A percentile compares a stretch with the other conserved stretches of the same genome.
These are phyloP conservation scores for Zygosaccharomyces sapae DNA, from an alignment of 1,139 yeast genomes.

Conservation along the genomic window DNA sequence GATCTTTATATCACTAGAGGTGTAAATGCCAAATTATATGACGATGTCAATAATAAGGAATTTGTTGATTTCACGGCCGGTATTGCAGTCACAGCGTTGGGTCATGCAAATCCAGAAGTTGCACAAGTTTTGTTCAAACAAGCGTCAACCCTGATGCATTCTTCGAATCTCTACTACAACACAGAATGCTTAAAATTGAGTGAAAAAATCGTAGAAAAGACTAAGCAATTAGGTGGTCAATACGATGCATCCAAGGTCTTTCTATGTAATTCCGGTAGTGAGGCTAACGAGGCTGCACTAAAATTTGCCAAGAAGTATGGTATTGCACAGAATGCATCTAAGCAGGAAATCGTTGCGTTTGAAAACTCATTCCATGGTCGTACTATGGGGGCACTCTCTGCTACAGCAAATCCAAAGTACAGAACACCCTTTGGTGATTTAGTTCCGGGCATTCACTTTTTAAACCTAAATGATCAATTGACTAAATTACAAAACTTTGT, in stretches of 20 bases:
- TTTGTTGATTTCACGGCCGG: slow-evolving; percentile 93
- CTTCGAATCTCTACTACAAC: slow-evolving; percentile 82
- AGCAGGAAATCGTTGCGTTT: slow-evolving; percentile 78
- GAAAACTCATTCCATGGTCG: slow-evolving; percentile 91
- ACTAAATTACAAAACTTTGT: slow-evolving; percentile 34
- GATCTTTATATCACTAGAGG: slow-evolving; percentile 36
- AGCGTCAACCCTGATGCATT: slow-evolving; percentile 67
- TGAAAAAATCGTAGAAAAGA: slow-evolving; percentile 62
- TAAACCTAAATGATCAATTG: slow-evolving; percentile 31
- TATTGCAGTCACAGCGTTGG: slow-evolving; percentile 92
- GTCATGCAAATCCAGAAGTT: slow-evolving; percentile 75
- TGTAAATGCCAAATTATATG: slow-evolving; percentile 29
- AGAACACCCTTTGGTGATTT: slow-evolving; percentile 87
- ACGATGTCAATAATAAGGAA: slow-evolving; percentile 68
- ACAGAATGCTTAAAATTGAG: slow-evolving; percentile 79
- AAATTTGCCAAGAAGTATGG: slow-evolving; percentile 92
- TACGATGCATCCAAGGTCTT: slow-evolving; percentile 76
- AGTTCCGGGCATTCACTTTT: slow-evolving; percentile 68
- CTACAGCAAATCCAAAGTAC: slow-evolving; percentile 88
- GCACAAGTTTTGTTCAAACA: slow-evolving; percentile 69
- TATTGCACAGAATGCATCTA: slow-evolving; percentile 48
- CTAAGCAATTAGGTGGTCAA: slow-evolving; percentile 74
- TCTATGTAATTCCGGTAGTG: slow-evolving; percentile 89
- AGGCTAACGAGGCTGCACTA: slow-evolving; percentile 96
- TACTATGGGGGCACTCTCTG: slow-evolving; percentile 87